Conservation (phyloP, 768 basidiomycete species). For the Kwoniella shandongensis region DNA sequence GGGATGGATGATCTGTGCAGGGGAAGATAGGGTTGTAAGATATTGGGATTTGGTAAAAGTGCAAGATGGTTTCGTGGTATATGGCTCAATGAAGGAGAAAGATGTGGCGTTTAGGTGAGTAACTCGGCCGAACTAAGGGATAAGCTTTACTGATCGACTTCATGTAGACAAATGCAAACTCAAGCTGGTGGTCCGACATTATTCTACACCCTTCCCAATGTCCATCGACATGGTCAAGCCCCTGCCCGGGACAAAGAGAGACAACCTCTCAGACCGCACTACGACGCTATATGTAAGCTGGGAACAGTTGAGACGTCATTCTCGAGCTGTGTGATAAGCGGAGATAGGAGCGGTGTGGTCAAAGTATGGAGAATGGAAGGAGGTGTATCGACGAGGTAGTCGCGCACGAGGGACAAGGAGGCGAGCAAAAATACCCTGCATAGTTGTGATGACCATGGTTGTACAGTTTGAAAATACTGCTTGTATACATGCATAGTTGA, state of each 20-base stretch:
- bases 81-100: conserved; percentile 71
- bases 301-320: conserved; percentile 89
- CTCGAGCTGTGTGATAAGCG: conserved; percentile 86
- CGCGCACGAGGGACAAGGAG: neutral
- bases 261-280: conserved; percentile 78
- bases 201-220: conserved; percentile 19
- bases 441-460: neutral
- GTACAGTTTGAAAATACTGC: too few relatives aligned
- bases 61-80: conserved; percentile 74
- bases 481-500: too few relatives aligned
- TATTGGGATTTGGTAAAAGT: conserved; percentile 80
- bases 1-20: conserved; percentile 82
- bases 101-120: conserved; percentile 73
- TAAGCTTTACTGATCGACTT: too few relatives aligned
- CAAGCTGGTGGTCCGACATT: conserved; percentile 48
- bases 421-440: neutral
- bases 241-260: conserved; percentile 80
- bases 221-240: conserved; percentile 54
- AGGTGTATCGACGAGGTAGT: neutral
- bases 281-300: conserved; percentile 83
- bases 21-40: conserved; percentile 82
- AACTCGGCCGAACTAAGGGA: too few relatives aligned
- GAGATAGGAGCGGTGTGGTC: conserved; percentile 81
- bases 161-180: conserved; percentile 5
- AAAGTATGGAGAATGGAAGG: conserved; percentile 66